Conservation (phyloP, 176 grass and related monocot species). For the Lolium perenne region DNA sequence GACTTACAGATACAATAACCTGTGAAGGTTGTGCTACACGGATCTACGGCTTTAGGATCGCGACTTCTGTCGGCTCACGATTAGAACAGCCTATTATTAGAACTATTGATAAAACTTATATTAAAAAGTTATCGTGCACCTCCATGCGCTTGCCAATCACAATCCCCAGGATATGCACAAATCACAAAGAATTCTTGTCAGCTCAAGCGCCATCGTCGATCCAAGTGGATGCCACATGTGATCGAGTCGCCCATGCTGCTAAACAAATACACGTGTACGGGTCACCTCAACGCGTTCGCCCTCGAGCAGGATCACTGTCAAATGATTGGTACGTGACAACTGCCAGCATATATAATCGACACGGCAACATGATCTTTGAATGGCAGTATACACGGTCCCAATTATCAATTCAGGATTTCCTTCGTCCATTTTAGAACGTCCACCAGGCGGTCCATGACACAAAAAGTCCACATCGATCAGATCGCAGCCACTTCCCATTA, state of each 20-base stretch:
- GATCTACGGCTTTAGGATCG: too few species aligned
- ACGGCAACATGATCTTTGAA: neutral
- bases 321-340: slow-evolving; percentile 23
- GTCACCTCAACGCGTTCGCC: neutral
- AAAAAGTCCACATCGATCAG: neutral
- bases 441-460: neutral
- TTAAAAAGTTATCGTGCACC: neutral
- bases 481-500: neutral
- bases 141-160: neutral
- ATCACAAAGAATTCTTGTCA: neutral
- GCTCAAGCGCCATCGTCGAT: neutral
- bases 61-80: too few species aligned
- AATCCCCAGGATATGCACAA: too few species aligned
- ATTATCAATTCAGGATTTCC: neutral
- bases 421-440: neutral
- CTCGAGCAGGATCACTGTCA: neutral
- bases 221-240: neutral
- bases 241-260: neutral
- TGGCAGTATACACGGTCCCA: neutral
- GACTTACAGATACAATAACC: too few species aligned
- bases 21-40: too few species aligned
- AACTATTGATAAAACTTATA: too few species aligned
- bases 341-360: neutral
- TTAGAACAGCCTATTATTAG: too few species aligned
- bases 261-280: slow-evolving; percentile 10